phyloP scores from a whole-genome alignment of 805 yeast species.

The Candida boidinii region DNA sequence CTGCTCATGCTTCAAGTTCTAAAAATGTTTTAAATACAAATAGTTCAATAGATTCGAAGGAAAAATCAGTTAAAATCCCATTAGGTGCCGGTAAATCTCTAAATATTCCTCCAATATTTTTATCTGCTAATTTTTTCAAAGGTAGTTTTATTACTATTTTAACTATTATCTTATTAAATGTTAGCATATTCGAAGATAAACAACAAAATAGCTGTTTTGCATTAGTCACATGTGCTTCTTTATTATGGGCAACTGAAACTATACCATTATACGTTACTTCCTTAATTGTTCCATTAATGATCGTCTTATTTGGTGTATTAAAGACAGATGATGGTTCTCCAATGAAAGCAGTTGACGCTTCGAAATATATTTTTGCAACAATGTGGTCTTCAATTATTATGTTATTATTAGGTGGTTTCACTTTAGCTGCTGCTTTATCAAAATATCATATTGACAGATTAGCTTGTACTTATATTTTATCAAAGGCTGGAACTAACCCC shows the following conservation, averaged over 20 bases:
- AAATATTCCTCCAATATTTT: slow-evolving; percentile 25
- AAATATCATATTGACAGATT: slow-evolving; percentile 85
- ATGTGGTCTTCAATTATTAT: slow-evolving; percentile 97
- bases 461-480: slow-evolving; percentile 72
- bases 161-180: slow-evolving; percentile 39
- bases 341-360: slow-evolving; percentile 59
- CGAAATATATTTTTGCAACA: slow-evolving; percentile 67
- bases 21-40: slow-evolving; percentile 13
- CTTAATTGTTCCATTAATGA: slow-evolving; percentile 68
- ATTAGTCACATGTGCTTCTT: slow-evolving; percentile 67
- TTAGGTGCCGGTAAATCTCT: slow-evolving; percentile 22
- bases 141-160: slow-evolving; percentile 37
- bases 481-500: slow-evolving; percentile 83
- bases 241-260: slow-evolving; percentile 94
- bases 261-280: slow-evolving; percentile 90
- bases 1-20: slow-evolving; percentile 38
- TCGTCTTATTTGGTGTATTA: slow-evolving; percentile 64
- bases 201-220: slow-evolving; percentile 80
- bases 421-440: slow-evolving; percentile 89
- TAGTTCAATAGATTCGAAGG: slow-evolving; percentile 6
- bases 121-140: slow-evolving; percentile 32
- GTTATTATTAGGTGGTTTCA: slow-evolving; percentile 87
- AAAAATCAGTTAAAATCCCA: slow-evolving; percentile 14
- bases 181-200: slow-evolving; percentile 51
- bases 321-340: slow-evolving; percentile 41